Evolutionary conservation across 2,329 filamentous ascomycete species (phyloP).

Genomic region (Xylariaceae sp.): DNA sequence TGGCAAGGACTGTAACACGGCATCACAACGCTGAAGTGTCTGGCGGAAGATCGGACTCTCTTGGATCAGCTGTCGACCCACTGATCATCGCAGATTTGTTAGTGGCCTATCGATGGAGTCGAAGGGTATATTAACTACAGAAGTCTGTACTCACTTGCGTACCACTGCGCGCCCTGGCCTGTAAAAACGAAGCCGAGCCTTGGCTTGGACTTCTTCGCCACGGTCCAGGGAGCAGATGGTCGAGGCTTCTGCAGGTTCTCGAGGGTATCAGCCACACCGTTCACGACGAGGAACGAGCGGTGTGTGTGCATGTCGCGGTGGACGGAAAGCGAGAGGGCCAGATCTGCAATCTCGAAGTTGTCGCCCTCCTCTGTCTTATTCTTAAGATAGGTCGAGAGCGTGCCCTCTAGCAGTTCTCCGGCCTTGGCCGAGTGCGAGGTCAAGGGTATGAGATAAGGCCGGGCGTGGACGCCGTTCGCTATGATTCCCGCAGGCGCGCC

Average conservation of each 20-base stretch:
- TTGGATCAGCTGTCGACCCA: neutral
- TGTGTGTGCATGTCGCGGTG: neutral
- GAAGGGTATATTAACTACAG: neutral
- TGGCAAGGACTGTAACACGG: neutral
- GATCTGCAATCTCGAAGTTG: neutral
- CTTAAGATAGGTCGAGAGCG: neutral
- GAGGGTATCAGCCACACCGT: neutral
- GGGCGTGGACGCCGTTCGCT: neutral
- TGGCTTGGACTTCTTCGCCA: neutral
- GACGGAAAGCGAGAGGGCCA: neutral
- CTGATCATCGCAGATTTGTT: neutral
- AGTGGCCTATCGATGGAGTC: neutral
- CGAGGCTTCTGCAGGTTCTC: neutral
- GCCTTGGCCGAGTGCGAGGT: neutral
- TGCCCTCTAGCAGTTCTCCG: neutral
- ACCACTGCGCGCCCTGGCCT: constrained; percentile 2
- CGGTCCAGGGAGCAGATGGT: neutral
- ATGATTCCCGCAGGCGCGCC: neutral
- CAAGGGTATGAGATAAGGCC: neutral
- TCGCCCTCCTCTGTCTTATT: neutral
- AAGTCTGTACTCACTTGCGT: constrained; percentile 1
- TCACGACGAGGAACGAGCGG: neutral
- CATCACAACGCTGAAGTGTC: neutral
- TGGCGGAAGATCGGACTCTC: neutral
- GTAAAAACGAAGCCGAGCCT: neutral